Evolutionary conservation across 2,329 filamentous ascomycete genomes (phyloP).

Genomic region (Xylariales sp.): DNA sequence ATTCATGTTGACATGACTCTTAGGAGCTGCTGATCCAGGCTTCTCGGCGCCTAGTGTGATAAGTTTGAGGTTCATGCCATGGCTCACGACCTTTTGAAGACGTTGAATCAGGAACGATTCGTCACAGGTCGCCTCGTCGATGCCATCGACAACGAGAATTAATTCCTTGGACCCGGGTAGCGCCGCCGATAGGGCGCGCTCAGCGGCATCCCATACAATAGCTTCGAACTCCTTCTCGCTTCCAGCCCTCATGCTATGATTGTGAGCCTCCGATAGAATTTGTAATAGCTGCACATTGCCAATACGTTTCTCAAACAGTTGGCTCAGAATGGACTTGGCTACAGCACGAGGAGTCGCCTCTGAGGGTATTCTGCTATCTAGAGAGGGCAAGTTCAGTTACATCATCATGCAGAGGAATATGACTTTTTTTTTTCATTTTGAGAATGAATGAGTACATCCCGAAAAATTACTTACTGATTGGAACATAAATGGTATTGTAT

Average conservation of each 20-base stretch:
- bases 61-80: slow-evolving; percentile 20
- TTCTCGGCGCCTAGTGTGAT: slow-evolving; percentile 23
- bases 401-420: too few species aligned
- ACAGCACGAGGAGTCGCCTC: slow-evolving; percentile 25
- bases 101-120: slow-evolving; percentile 22
- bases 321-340: slow-evolving; percentile 28
- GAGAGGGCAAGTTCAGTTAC: not conserved
- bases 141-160: slow-evolving; percentile 31
- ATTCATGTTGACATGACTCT: slow-evolving; percentile 20
- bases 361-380: slow-evolving; percentile 25
- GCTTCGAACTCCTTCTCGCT: slow-evolving; percentile 25
- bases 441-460: too few species aligned
- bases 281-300: slow-evolving; percentile 32
- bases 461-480: slow-evolving; percentile 26
- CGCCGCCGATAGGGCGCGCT: slow-evolving; percentile 20
- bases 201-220: slow-evolving; percentile 28
- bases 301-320: slow-evolving; percentile 31
- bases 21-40: slow-evolving; percentile 8
- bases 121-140: slow-evolving; percentile 27
- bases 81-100: slow-evolving; percentile 17
- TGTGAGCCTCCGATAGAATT: slow-evolving; percentile 25
- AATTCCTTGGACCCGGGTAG: slow-evolving; percentile 27
- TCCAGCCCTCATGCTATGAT: slow-evolving; percentile 17
- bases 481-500: slow-evolving; percentile 29
- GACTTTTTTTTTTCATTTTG: too few species aligned